Conservation (phyloP, 192 early-diverging fungal species). For the Chytriomyces sp. region DNA sequence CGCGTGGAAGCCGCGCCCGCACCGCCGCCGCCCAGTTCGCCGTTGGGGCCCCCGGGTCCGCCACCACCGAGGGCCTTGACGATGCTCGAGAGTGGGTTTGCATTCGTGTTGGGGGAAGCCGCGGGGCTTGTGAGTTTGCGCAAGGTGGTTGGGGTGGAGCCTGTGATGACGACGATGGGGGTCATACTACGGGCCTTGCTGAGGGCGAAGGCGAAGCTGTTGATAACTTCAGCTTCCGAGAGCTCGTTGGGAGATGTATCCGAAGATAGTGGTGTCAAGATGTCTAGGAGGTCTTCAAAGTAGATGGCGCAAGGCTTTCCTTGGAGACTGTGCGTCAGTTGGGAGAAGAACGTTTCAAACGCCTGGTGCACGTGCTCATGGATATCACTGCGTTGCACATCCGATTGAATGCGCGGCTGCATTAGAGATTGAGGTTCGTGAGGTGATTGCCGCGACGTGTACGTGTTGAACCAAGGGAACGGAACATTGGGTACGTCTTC, state of each 20-base stretch:
- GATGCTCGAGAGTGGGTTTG: neutral
- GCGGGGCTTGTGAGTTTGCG: neutral
- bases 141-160: neutral
- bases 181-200: neutral
- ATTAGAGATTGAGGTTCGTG: neutral
- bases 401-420: constrained; percentile 8
- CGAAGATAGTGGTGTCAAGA: neutral
- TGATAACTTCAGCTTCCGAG: neutral
- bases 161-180: constrained; percentile 15
- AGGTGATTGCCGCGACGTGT: neutral
- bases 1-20: neutral
- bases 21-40: no score
- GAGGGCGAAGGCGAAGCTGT: constrained; percentile 10
- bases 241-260: neutral
- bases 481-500: neutral
- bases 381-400: neutral
- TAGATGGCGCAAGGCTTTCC: constrained; percentile 1
- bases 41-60: neutral
- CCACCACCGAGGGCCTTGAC: neutral
- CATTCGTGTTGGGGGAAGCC: neutral
- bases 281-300: constrained; percentile 17
- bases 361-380: constrained; percentile 3
- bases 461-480: constrained; percentile 11
- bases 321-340: neutral
- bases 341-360: constrained; percentile 7